Evolutionary conservation across 1,284 basidiomycete genomes (phyloP).

Genomic region (Rhodotorula sp.): DNA sequence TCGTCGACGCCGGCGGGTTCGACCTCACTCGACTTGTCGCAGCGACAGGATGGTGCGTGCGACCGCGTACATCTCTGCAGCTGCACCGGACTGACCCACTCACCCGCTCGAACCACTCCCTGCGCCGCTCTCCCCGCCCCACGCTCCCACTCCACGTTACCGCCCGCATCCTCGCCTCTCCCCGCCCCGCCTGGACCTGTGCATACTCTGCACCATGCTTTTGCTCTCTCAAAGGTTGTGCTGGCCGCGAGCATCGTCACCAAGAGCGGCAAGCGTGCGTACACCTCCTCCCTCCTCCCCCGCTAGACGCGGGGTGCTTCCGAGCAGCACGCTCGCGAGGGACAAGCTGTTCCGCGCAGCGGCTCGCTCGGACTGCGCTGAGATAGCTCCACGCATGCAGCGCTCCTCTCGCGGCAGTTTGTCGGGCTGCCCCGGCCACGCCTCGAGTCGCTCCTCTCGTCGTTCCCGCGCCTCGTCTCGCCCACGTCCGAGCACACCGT

Average conservation of each 20-base stretch:
- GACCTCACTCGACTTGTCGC: neutral
- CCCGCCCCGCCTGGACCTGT: neutral
- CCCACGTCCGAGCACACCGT: conserved; percentile 92
- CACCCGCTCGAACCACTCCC: neutral
- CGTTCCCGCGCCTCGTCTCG: conserved; percentile 96
- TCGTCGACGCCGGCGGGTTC: neutral
- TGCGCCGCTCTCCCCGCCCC: neutral
- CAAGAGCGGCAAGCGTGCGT: conserved; percentile 83
- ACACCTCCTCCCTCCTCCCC: neutral
- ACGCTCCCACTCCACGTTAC: conserved; percentile 13
- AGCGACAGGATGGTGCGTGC: neutral
- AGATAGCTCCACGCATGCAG: conserved; percentile 55
- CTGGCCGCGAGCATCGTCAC: conserved; percentile 92
- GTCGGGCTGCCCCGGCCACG: conserved; percentile 88
- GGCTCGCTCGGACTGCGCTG: neutral
- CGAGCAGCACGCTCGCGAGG: too few species aligned
- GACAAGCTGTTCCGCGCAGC: too few species aligned
- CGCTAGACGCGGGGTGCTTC: too few species aligned
- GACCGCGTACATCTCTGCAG: neutral
- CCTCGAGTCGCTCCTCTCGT: conserved; percentile 92
- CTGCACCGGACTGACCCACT: neutral
- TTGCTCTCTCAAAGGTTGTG: conserved; percentile 66
- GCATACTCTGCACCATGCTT: too few species aligned
- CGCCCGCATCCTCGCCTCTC: neutral
- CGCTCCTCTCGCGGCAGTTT: conserved; percentile 95